A percentile compares a stretch with the other conserved stretches of the same genome.
Evolutionary conservation across 768 basidiomycete species (phyloP).

Genomic region (Mycena capillaripes): DNA sequence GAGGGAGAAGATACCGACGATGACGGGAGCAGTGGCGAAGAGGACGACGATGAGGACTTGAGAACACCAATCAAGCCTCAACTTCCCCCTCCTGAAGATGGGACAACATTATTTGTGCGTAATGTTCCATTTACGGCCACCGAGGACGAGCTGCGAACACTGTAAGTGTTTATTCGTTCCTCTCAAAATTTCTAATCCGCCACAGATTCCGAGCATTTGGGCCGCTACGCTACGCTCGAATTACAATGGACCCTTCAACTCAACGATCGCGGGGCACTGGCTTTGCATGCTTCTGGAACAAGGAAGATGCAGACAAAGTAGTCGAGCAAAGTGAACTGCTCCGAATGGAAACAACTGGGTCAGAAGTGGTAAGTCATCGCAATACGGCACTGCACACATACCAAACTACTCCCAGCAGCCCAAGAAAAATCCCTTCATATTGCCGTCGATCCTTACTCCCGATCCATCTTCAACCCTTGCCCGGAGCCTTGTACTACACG

Average conservation of each 20-base stretch:
- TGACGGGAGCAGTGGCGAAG: constrained; percentile 54
- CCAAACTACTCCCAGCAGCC: constrained; percentile 49
- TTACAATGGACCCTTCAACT: constrained; percentile 86
- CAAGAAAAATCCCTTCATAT: constrained; percentile 87
- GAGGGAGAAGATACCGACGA: constrained; percentile 42
- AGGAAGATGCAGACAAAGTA: constrained; percentile 88
- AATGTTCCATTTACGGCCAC: constrained; percentile 94
- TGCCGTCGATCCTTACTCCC: constrained; percentile 92
- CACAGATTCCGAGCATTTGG: constrained; percentile 92
- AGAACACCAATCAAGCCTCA: constrained; percentile 71
- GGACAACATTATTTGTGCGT: constrained; percentile 93
- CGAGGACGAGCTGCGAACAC: constrained; percentile 89
- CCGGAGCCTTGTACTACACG: constrained; percentile 88
- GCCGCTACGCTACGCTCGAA: constrained; percentile 91
- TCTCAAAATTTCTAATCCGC: constrained; percentile 7
- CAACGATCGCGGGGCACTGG: constrained; percentile 95
- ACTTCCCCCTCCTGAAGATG: constrained; percentile 87
- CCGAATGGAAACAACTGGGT: constrained; percentile 72
- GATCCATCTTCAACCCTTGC: constrained; percentile 93
- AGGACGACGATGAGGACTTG: constrained; percentile 50
- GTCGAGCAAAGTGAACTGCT: constrained; percentile 85
- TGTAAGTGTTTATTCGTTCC: constrained; percentile 66
- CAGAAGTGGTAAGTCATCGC: constrained; percentile 45
- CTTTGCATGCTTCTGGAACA: constrained; percentile 98
- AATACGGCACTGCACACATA: neutral